Base-by-base conservation (phyloP, 139 green algal species). In the Nannochloris sp. region DNA sequence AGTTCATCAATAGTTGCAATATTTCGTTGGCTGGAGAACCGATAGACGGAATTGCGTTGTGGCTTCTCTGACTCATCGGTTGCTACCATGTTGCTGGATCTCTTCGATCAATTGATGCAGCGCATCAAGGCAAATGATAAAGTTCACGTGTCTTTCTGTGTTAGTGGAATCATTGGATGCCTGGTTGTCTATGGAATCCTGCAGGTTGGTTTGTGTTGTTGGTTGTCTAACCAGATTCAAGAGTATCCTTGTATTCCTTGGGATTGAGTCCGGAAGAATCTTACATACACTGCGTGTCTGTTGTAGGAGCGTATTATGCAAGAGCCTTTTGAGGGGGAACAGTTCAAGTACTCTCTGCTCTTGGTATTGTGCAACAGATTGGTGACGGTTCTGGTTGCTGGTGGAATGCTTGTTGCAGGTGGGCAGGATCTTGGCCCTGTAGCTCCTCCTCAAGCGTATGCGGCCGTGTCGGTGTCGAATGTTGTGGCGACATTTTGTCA, bases 401-500 rank as follows among this genome's bases (percentile, higher is more conserved):
- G 77, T 13, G 49, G 61, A 25, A 71, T 75, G 26, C 68, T 92
- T 1, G 28, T 85, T 30, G 63, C 80, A 40, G 59, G 63, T 23
- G 57, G 67, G 23, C 60, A 80, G 66, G 48, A 67, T 43, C 5
- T 85, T 31, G 14, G 20, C 11, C 83, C 81, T 4, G 62, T 66
- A 40, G 89, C 86, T 10, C 86, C 86, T 4, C 48, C 87, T 26
- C 77, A 82, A 28, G 77, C 61, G 33, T 95, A 93, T 65, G 77
- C 78, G 2, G 78, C 70, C 10, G 85, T 95, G 1, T 84, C 70
- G 10, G 49, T 95, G 5, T 95, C 85, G 50, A 99, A 99, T 63
- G 89, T 98, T 14, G 75, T 95, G 36, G 92, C 93, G 26, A 99
- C 93, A 1, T 89, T 80, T 60, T 98, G 92, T 79, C 93, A 99